A percentile compares a stretch with the other conserved stretches of the same genome.
Evolutionary conservation across 2,329 filamentous ascomycete genomes (phyloP).

Genomic region (Pseudogymnoascus sp.): DNA sequence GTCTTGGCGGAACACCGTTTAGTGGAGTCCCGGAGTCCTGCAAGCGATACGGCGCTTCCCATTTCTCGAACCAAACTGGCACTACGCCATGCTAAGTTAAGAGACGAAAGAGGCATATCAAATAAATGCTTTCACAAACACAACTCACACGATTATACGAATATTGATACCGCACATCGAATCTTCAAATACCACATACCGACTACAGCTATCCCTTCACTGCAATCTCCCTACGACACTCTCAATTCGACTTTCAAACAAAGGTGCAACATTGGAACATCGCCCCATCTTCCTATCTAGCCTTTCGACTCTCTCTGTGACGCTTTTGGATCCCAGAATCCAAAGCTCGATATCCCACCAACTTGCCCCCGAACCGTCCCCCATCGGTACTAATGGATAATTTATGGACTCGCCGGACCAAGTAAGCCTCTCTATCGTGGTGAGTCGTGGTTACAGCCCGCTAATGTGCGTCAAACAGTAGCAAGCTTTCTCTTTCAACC

Average conservation of each 20-base stretch:
- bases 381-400: constrained; percentile 26
- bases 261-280: background rate
- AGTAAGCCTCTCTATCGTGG: constrained; percentile 43
- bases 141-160: constrained; percentile 8
- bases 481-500: constrained; percentile 74
- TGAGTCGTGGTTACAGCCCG: constrained; percentile 17
- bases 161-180: constrained; percentile 5
- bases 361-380: background rate
- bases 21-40: constrained; percentile 2
- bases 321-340: constrained; percentile 5
- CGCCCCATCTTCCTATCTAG: constrained; percentile 9
- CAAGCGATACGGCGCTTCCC: constrained; percentile 9
- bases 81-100: constrained; percentile 9
- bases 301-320: constrained; percentile 3
- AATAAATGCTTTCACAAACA: constrained; percentile 9
- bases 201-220: background rate
- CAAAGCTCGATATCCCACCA: constrained; percentile 10
- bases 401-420: constrained; percentile 73
- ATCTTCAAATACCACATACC: background rate
- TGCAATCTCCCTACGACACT: background rate
- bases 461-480: constrained; percentile 30
- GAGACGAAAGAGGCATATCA: constrained; percentile 9
- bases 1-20: background rate
- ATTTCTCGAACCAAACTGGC: constrained; percentile 6
- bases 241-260: background rate